Conservation (phyloP, 306 rosid species). For the Dicorynia guianensis region DNA sequence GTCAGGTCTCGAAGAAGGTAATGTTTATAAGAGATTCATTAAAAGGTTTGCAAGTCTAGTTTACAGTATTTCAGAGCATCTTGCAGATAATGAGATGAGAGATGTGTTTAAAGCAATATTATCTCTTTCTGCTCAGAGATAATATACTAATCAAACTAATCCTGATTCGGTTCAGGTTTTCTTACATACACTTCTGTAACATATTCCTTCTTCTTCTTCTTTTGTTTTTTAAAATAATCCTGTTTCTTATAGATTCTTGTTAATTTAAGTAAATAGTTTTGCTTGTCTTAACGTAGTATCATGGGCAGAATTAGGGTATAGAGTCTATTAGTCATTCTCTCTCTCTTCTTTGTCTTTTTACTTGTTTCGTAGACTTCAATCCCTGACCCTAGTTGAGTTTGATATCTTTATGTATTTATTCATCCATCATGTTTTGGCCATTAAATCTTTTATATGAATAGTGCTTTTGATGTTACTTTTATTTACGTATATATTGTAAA, state of each 20-base stretch:
- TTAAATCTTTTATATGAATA: constrained; percentile 6
- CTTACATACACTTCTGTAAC: neutral
- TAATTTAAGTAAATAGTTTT: constrained; percentile 28
- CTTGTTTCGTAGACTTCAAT: constrained; percentile 14
- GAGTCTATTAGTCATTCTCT: constrained; percentile 22
- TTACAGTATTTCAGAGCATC: constrained; percentile 34
- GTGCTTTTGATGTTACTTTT: neutral
- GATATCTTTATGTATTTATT: neutral
- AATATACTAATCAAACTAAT: neutral
- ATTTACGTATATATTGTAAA: neutral
- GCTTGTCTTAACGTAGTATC: constrained; percentile 15
- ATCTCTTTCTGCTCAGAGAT: constrained; percentile 32
- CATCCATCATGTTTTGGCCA: constrained; percentile 21
- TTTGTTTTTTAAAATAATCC: neutral
- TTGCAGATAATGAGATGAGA: constrained; percentile 32
- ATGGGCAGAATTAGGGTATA: constrained; percentile 12
- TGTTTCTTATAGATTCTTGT: constrained; percentile 1
- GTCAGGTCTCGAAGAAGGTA: constrained; percentile 93
- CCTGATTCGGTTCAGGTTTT: constrained; percentile 13
- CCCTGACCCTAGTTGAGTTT: neutral
- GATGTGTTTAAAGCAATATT: constrained; percentile 31
- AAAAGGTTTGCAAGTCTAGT: constrained; percentile 36
- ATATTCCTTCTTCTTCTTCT: neutral
- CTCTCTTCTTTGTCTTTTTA: constrained; percentile 7
- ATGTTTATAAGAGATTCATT: constrained; percentile 42